Evolutionary conservation across 164 flowering plant species (phyloP), one percentile per base, ranked within the genome.

Genomic region (Tinospora cordifolia): DNA sequence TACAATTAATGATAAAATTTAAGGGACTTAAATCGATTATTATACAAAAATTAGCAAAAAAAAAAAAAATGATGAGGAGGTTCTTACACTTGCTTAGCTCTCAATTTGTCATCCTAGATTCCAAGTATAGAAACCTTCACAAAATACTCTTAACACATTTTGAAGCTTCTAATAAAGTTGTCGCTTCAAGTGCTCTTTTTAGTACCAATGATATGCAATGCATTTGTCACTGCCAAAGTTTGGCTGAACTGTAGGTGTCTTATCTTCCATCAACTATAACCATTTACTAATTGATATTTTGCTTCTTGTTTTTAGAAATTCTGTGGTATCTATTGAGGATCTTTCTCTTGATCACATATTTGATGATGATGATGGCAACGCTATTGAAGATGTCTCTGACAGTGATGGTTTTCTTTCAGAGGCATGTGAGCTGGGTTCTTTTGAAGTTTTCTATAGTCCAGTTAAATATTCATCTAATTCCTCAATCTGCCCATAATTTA

Each of bases 351-450:
- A 84, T 78, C 76, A 79, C 7, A 51, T 87, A 57, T 85, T 87
- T 46, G 63, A 78, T 78, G 90, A 87, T 34, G 85, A 87, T 72
- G 89, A 84, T 10, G 76, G 72, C 27, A 81, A 82, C 68, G 68
- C 74, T 58, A 71, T 22, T 58, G 85, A 62, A 71, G 89, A 85
- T 72, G 84, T 68, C 69, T 90, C 97, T 64, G 95, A 88, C 26
- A 90, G 93, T 86, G 98, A 94, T 83, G 98, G 90, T 65, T 85
- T 75, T 79, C 88, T 92, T 71, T 85, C 95, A 40, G 99, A 92
- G 99, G 99, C 90, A 57, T 63, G 76, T 46, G 63, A 34, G 70
- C 64, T 67, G 67, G 58, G 39, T 44, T 65, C 13, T 12, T 63
- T 22, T 30, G 62, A 17, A 69, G 22, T 19, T 13, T 44, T 39